Conservation (phyloP, 768 basidiomycete species). For the Agaricus subrufescens region DNA sequence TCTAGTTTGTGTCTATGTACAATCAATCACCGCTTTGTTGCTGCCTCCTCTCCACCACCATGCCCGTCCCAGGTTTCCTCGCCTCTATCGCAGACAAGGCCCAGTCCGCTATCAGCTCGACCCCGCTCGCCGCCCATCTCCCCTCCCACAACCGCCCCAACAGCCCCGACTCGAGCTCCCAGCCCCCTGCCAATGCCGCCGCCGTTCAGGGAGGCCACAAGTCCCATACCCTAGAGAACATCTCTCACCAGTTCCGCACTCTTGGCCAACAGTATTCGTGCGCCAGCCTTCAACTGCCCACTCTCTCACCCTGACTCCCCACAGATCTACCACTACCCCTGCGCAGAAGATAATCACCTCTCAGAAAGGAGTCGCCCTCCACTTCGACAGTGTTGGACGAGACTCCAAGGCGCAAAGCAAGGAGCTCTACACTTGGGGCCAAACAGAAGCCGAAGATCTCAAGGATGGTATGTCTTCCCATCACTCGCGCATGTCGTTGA, state of each 20-base stretch:
- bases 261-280: constrained; percentile 74
- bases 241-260: constrained; percentile 70
- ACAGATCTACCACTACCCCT: constrained; percentile 52
- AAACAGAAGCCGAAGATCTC: constrained; percentile 62
- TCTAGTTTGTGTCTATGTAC: constrained; percentile 22
- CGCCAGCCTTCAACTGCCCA: constrained; percentile 19
- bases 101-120: constrained; percentile 61
- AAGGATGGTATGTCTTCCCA: constrained; percentile 55
- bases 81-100: constrained; percentile 73
- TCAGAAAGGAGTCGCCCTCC: constrained; percentile 74
- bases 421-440: constrained; percentile 84
- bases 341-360: constrained; percentile 77
- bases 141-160: constrained; percentile 29
- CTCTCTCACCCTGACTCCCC: constrained; percentile 8
- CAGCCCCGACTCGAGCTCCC: constrained; percentile 31
- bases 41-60: constrained; percentile 21
- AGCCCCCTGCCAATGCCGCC: constrained; percentile 40
- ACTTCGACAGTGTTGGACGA: constrained; percentile 61
- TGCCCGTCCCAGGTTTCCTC: constrained; percentile 62
- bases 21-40: constrained; percentile 13
- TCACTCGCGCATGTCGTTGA: constrained; percentile 7
- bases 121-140: constrained; percentile 53
- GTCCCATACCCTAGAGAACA: constrained; percentile 51
- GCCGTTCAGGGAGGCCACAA: constrained; percentile 40
- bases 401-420: constrained; percentile 74